Conservation (phyloP, 176 grass and related monocot genomes). For the Elaeis guineensis region DNA sequence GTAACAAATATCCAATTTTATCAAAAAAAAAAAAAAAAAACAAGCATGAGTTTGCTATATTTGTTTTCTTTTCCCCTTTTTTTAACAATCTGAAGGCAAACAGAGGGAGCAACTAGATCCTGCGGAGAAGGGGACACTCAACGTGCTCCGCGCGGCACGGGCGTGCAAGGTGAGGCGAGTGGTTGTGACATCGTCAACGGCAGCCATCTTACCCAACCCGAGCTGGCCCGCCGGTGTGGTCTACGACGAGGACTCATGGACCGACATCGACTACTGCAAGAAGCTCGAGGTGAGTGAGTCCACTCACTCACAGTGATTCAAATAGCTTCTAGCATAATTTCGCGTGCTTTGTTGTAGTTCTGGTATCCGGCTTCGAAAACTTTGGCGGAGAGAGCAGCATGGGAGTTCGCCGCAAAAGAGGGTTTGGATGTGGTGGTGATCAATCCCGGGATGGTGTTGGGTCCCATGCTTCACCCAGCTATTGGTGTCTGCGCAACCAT, state of each 20-base stretch:
- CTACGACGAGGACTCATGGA: constrained; percentile 41
- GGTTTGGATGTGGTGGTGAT: constrained; percentile 35
- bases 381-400: constrained; percentile 46
- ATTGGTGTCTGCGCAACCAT: neutral
- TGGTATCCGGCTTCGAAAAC: constrained; percentile 57
- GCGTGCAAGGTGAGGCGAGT: constrained; percentile 26
- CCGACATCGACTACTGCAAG: constrained; percentile 40
- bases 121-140: constrained; percentile 47
- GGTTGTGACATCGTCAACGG: constrained; percentile 38
- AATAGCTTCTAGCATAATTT: too few relatives aligned
- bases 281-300: constrained; percentile 25
- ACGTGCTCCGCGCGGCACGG: constrained; percentile 40
- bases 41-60: too few relatives aligned
- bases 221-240: constrained; percentile 38
- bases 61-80: too few relatives aligned
- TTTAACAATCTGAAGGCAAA: neutral
- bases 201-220: constrained; percentile 28
- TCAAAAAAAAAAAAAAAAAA: too few relatives aligned
- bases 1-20: too few relatives aligned
- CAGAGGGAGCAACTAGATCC: constrained; percentile 40
- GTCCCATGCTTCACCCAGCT: constrained; percentile 25
- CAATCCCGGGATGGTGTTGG: constrained; percentile 41
- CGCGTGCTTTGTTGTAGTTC: constrained; percentile 6
- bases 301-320: too few relatives aligned
- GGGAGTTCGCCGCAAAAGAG: constrained; percentile 36